These are phyloP conservation scores for Adenanthera pavonina DNA, from an alignment of 306 rosid species.

Conservation along the genomic window DNA sequence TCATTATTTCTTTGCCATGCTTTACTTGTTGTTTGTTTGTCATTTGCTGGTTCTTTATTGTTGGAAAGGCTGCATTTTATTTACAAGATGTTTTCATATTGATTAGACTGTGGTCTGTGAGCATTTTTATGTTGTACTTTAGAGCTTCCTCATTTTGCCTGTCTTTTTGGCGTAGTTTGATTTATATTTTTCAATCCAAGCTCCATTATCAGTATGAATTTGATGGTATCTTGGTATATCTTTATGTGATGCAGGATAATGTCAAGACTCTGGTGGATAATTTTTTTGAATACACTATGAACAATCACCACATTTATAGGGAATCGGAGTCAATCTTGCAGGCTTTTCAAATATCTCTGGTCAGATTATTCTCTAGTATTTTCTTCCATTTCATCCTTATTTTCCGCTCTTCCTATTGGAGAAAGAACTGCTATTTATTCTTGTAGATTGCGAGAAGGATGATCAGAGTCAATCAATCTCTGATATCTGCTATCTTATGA, in stretches of 20 bases:
- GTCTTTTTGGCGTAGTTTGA: background rate
- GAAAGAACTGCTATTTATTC: background rate
- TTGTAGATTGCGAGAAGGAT: background rate
- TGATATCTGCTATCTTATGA: background rate
- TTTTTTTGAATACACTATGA: background rate
- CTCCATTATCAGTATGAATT: background rate
- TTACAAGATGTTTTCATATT: background rate
- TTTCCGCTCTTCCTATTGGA: background rate
- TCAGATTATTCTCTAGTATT: background rate
- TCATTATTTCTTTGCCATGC: background rate
- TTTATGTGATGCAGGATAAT: conserved; percentile 1
- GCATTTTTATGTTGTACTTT: background rate
- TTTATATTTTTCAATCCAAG: background rate
- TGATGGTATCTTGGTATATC: background rate
- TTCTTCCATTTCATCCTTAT: background rate
- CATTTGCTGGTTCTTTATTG: background rate
- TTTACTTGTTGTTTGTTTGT: background rate
- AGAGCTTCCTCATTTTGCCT: background rate
- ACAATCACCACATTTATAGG: background rate
- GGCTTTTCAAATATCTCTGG: conserved; percentile 8
- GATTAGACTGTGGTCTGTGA: background rate
- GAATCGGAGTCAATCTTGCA: background rate
- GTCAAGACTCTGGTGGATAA: background rate
- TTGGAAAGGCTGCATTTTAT: background rate
- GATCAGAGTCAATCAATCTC: conserved; percentile 1